These are phyloP conservation scores for Ruellia speciosa DNA, from an alignment of 305 asterid genomes.

Conservation along the genomic window DNA sequence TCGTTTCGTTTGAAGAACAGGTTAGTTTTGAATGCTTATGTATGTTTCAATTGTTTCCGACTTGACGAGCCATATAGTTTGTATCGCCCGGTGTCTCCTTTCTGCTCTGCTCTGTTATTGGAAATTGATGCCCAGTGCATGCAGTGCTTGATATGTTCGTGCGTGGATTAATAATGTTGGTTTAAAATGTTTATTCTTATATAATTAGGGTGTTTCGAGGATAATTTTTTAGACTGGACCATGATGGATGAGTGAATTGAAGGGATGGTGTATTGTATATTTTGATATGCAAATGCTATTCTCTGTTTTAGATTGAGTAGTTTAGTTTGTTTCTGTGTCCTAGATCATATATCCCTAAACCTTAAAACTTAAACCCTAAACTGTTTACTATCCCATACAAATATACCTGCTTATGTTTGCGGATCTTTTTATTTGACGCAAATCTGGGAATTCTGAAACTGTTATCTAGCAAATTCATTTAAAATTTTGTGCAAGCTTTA, in stretches of 20 bases:
- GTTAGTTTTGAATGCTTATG: slow-evolving; percentile 22
- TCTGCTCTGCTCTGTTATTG: neutral
- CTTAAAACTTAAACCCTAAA: no score
- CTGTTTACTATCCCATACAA: no score
- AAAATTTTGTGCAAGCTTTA: no score
- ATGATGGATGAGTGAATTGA: neutral
- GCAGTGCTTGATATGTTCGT: neutral
- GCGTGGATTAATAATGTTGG: neutral
- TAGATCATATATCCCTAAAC: neutral
- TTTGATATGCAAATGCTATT: neutral
- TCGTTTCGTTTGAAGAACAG: slow-evolving; percentile 93
- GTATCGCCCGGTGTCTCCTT: no score
- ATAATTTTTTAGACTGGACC: neutral
- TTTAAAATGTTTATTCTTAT: neutral
- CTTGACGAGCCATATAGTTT: no score
- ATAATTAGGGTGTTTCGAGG: neutral
- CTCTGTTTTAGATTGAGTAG: neutral
- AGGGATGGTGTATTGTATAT: neutral
- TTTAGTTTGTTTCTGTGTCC: slow-evolving; percentile 6
- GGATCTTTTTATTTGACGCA: neutral
- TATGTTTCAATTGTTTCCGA: neutral
- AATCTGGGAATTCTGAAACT: slow-evolving; percentile 1
- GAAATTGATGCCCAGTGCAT: neutral
- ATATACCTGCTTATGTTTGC: neutral
- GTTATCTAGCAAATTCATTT: no score